A percentile compares a stretch with the other conserved stretches of the same genome.
Evolutionary conservation across 148 eudicot species (phyloP).

Genomic region (Vaccinium vitisidaea): DNA sequence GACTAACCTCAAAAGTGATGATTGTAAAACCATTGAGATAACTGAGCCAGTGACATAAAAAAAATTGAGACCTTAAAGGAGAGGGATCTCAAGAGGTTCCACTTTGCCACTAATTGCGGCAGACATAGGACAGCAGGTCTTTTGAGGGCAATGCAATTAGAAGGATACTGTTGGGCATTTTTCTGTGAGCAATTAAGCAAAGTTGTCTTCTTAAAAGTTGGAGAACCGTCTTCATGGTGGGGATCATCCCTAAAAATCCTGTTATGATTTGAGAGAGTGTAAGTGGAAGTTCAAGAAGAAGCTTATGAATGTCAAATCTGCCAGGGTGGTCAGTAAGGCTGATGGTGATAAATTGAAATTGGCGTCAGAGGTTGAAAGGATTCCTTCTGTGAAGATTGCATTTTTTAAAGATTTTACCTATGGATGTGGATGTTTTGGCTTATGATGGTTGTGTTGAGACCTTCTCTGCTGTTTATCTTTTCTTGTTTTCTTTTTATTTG

Average conservation of each 20-base stretch:
- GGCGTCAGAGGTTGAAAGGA: neutral
- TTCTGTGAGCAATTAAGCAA: neutral
- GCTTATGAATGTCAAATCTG: neutral
- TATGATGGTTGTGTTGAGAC: neutral
- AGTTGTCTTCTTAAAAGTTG: neutral
- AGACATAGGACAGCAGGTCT: neutral
- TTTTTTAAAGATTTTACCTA: neutral
- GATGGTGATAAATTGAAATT: neutral
- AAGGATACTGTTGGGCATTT: neutral
- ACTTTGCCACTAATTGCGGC: neutral
- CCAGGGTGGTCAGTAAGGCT: neutral
- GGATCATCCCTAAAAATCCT: neutral
- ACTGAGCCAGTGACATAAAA: neutral
- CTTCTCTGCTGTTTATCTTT: neutral
- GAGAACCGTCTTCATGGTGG: neutral
- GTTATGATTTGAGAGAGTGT: neutral
- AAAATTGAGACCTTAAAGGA: neutral
- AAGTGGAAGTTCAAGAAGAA: slow-evolving; percentile 1
- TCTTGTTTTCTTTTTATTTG: neutral
- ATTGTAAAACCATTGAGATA: neutral
- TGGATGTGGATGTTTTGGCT: neutral
- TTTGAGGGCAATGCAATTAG: neutral
- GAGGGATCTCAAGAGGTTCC: neutral
- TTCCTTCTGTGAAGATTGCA: neutral
- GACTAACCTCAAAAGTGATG: neutral